phyloP scores from a whole-genome alignment of 371 early-diverging fungal genomes.

The Blakeslea trispora region DNA sequence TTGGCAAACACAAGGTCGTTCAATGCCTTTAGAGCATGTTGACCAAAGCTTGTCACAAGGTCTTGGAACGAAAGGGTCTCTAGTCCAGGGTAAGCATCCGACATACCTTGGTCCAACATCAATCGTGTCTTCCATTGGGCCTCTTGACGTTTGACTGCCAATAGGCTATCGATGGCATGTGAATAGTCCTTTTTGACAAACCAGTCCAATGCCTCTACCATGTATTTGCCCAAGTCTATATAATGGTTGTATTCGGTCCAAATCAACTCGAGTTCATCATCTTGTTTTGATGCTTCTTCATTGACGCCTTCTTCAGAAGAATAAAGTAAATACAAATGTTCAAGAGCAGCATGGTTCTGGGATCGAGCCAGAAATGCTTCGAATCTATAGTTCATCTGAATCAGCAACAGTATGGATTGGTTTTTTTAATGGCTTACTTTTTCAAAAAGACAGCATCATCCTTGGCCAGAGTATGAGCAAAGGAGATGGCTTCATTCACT shows the following conservation, averaged over 20 bases:
- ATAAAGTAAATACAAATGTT: conserved; percentile 29
- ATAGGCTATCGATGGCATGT: conserved; percentile 23
- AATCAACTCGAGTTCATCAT: conserved; percentile 14
- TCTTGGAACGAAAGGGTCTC: conserved; percentile 25
- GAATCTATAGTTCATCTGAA: too few species aligned
- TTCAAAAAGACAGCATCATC: conserved; percentile 34
- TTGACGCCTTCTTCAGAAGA: conserved; percentile 22
- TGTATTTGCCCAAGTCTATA: conserved; percentile 12
- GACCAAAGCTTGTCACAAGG: conserved; percentile 27
- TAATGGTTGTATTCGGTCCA: conserved; percentile 34
- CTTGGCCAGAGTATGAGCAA: neutral
- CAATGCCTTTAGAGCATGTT: conserved; percentile 36
- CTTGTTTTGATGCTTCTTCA: conserved; percentile 16
- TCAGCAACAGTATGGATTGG: too few species aligned
- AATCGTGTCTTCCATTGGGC: conserved; percentile 37
- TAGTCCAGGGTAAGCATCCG: conserved; percentile 19
- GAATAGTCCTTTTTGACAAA: conserved; percentile 23
- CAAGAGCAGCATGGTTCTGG: conserved; percentile 22
- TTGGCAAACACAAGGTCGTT: conserved; percentile 32
- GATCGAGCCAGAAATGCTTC: conserved; percentile 27
- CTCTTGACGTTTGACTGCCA: conserved; percentile 32
- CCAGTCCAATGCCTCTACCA: conserved; percentile 18
- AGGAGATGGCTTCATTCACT: conserved; percentile 7
- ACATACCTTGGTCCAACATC: conserved; percentile 25
- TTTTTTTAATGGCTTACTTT: conserved; percentile 22